Conservation (phyloP, 441 rosid species). For the Cnidoscolus chayamansa region DNA sequence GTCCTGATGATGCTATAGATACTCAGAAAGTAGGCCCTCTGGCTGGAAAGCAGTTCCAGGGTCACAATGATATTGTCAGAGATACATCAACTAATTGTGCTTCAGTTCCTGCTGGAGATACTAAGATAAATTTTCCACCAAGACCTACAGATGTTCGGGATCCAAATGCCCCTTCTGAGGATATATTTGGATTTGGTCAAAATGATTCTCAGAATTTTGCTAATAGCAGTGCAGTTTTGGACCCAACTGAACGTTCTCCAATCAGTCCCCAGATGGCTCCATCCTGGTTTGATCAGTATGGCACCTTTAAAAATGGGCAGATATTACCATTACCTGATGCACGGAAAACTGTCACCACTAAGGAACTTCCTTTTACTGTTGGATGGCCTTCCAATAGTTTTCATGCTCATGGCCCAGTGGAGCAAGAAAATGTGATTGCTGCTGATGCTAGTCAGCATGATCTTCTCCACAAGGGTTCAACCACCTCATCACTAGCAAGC, state of each 20-base stretch:
- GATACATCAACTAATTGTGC: conserved; percentile 25
- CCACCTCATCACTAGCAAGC: conserved; percentile 30
- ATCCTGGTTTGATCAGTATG: conserved; percentile 72
- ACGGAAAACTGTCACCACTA: conserved; percentile 29
- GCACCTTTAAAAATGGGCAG: conserved; percentile 62
- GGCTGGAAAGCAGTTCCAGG: conserved; percentile 33
- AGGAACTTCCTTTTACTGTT: conserved; percentile 38
- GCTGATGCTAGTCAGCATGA: conserved; percentile 32
- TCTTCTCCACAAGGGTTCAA: conserved; percentile 30
- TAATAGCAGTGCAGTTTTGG: conserved; percentile 31
- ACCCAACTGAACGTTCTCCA: conserved; percentile 45
- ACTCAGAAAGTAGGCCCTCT: conserved; percentile 29
- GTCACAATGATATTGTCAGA: conserved; percentile 26
- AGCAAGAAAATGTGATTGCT: conserved; percentile 34
- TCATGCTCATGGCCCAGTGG: conserved; percentile 30
- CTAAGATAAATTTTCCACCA: conserved; percentile 36
- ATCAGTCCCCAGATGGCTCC: conserved; percentile 72
- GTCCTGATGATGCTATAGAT: conserved; percentile 34
- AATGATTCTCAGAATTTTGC: conserved; percentile 37
- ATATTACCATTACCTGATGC: conserved; percentile 45
- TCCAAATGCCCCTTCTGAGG: conserved; percentile 34
- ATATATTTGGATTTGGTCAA: conserved; percentile 30
- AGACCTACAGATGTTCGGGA: conserved; percentile 32
- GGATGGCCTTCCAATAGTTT: conserved; percentile 45
- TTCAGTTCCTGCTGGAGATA: conserved; percentile 37